Evolutionary conservation across 1,284 basidiomycete species (phyloP), one percentile per base, ranked within the genome.

Genomic region (Moniliella sp.): DNA sequence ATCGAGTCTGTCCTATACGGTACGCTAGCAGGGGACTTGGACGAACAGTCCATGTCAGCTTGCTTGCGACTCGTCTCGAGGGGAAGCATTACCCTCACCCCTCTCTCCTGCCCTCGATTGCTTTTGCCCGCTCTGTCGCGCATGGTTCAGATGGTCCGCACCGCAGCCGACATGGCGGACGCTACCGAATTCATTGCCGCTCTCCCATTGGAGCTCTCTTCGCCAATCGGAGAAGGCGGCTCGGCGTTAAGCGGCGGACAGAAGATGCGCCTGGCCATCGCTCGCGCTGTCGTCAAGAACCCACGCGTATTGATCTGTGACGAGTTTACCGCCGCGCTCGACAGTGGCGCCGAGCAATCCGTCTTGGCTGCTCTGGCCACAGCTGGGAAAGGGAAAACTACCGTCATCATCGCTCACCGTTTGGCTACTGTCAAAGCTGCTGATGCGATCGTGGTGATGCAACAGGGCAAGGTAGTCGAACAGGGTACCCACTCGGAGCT

Each of bases 361-460:
- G 55, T 58, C n/a, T 7, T 7, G 7, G 8, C 8, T 23, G 21
- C 8, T n/a, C 21, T 23, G 7, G 21, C 7, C 7, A n/a, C 8
- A 7, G 21, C 21, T n/a, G 7, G 8, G 21, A 23, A 23, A 23
- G 21, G 21, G 7, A 7, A n/a, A 7, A 23, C 21, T 23, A 23
- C 21, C n/a, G 21, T 23, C 8, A 23, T 7, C 21, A 7, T 68
- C 23, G 62, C 62, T 0, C 62, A 63, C 35, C 37, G 62, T 7
- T 40, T 63, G 11, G 50, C 58, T 12, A 62, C 61, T 2, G 57
- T 62, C 46, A 81, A 91, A 61, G 79, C 83, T 48, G 83, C 84
- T 10, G 76, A 93, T 61, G 68, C 75, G 63, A 94, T 94, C 73
- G 79, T 64, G 59, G 78, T 65, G 16, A 48, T 61, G 32, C 45